A percentile compares a stretch with the other conserved stretches of the same genome.
Evolutionary conservation across 306 rosid species (phyloP).

Genomic region (Rubus idaeus): DNA sequence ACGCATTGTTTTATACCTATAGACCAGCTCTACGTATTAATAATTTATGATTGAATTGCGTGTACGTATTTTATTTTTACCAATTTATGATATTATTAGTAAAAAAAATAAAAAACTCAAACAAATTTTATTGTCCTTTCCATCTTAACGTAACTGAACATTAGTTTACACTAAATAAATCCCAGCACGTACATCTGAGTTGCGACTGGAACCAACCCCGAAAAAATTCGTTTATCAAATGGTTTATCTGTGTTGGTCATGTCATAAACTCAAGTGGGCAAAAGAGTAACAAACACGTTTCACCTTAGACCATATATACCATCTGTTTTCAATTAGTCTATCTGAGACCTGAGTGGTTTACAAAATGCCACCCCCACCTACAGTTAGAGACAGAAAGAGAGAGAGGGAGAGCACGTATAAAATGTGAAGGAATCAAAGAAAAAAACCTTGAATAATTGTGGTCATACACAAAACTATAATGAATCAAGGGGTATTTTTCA

Average conservation of each 20-base stretch:
- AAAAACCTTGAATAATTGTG: conserved; percentile 18
- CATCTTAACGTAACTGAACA: too few species aligned
- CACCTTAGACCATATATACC: conserved; percentile 31
- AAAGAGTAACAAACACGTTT: conserved; percentile 30
- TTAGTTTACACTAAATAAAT: too few species aligned
- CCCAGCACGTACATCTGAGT: neutral
- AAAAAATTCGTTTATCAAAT: conserved; percentile 38
- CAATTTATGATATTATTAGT: too few species aligned
- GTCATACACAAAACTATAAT: conserved; percentile 17
- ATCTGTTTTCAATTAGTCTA: conserved; percentile 30
- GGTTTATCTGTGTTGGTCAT: conserved; percentile 42
- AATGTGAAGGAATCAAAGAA: conserved; percentile 38
- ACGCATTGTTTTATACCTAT: too few species aligned
- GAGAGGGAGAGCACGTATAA: conserved; percentile 18
- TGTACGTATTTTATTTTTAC: too few species aligned
- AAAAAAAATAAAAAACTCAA: too few species aligned
- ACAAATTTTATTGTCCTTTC: too few species aligned
- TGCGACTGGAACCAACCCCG: conserved; percentile 6
- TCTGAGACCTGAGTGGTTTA: conserved; percentile 15
- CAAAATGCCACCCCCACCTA: conserved; percentile 10
- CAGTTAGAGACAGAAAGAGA: neutral
- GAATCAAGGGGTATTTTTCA: conserved; percentile 26
- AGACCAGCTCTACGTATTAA: too few species aligned
- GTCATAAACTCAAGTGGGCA: conserved; percentile 38
- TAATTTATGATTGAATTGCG: too few species aligned